Evolutionary conservation across 495 filamentous ascomycete genomes (phyloP).

Genomic region (Evansstolkia leycettana): DNA sequence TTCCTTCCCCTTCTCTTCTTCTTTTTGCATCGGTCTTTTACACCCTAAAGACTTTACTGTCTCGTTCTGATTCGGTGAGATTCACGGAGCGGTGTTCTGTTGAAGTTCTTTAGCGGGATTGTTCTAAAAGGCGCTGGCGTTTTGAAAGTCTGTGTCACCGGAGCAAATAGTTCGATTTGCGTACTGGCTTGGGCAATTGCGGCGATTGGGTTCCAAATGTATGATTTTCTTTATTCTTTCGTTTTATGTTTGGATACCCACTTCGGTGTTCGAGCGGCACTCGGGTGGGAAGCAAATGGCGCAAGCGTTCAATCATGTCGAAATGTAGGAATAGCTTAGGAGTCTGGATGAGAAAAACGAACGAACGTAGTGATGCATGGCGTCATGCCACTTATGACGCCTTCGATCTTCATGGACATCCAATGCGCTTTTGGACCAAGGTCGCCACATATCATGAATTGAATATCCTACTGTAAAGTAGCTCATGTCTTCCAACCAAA

Average conservation of each 20-base stretch:
- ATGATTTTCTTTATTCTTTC: constrained; percentile 8
- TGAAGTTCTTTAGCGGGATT: constrained; percentile 23
- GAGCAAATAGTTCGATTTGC: constrained; percentile 7
- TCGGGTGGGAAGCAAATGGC: constrained; percentile 8
- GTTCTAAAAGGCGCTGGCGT: constrained; percentile 25
- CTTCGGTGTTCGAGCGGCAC: constrained; percentile 11
- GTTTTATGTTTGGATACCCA: constrained; percentile 23
- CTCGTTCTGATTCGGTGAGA: constrained; percentile 11
- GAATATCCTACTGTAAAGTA: constrained; percentile 93
- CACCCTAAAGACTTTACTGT: too few species aligned
- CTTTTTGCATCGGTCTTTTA: constrained; percentile 5
- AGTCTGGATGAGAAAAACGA: constrained; percentile 9
- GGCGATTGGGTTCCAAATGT: constrained; percentile 7
- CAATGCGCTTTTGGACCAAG: neutral
- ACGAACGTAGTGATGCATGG: constrained; percentile 9
- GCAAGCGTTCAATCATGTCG: constrained; percentile 6
- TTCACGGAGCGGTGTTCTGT: constrained; percentile 32
- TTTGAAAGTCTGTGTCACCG: constrained; percentile 6
- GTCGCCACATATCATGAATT: constrained; percentile 44
- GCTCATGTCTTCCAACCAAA: constrained; percentile 89
- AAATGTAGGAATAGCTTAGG: constrained; percentile 26
- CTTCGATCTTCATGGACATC: neutral
- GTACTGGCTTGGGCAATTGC: constrained; percentile 10
- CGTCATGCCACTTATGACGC: constrained; percentile 4
- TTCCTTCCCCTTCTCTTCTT: constrained; percentile 4